Evolutionary conservation across 2,329 filamentous ascomycete species (phyloP).

Genomic region (Sporothrix curviconia): DNA sequence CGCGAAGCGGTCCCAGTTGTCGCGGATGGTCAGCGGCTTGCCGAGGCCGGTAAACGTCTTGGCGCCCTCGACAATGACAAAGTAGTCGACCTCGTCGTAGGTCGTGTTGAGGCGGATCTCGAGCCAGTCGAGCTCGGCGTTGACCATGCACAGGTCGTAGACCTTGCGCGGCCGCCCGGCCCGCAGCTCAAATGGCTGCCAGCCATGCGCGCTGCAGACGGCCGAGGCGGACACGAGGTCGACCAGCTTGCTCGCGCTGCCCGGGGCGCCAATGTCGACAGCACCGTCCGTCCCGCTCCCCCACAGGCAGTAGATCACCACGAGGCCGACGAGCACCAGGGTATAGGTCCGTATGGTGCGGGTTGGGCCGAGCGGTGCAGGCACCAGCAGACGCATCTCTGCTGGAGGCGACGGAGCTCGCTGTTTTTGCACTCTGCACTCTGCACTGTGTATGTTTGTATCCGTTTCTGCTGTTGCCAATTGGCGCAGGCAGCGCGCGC

Average conservation of each 20-base stretch:
- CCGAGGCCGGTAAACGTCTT: conserved; percentile 51
- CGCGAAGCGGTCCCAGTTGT: conserved; percentile 46
- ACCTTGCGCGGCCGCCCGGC: conserved; percentile 38
- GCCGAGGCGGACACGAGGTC: not conserved
- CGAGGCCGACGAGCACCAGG: not conserved
- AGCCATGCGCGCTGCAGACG: conserved; percentile 34
- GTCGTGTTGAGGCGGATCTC: conserved; percentile 57
- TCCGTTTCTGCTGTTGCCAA: not conserved
- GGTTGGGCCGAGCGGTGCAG: not conserved
- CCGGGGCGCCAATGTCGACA: not conserved
- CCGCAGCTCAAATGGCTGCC: conserved; percentile 29
- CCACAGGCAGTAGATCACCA: conserved; percentile 9
- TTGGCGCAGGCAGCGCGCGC: too few species aligned
- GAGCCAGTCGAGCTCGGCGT: conserved; percentile 58
- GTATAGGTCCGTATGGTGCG: conserved; percentile 3
- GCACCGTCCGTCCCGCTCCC: too few species aligned
- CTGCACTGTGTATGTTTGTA: too few species aligned
- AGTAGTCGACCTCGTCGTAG: conserved; percentile 55
- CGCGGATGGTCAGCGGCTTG: conserved; percentile 48
- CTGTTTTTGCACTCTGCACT: too few species aligned
- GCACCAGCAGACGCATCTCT: conserved; percentile 9
- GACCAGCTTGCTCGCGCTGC: not conserved
- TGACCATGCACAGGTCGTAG: conserved; percentile 58
- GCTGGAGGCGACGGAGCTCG: too few species aligned
- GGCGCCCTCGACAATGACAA: conserved; percentile 54